These are phyloP conservation scores for Hymenoscyphus infarciens DNA, from an alignment of 2,329 filamentous ascomycete species.

Conservation along the genomic window DNA sequence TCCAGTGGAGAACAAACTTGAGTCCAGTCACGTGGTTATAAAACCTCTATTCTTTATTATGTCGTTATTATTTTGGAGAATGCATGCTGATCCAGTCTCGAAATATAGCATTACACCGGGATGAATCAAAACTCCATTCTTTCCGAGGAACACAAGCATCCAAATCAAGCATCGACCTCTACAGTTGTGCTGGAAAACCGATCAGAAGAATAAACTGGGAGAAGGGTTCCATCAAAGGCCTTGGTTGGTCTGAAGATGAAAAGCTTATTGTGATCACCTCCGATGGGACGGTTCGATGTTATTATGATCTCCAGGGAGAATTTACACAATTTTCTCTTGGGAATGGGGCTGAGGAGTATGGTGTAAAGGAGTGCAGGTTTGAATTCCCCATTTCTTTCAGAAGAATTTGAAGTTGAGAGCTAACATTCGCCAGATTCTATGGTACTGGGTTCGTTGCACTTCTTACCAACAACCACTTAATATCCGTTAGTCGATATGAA, in stretches of 20 bases:
- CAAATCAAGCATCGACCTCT: slow-evolving; percentile 88
- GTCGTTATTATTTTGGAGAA: not conserved
- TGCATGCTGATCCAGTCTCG: slow-evolving; percentile 30
- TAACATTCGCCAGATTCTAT: slow-evolving; percentile 60
- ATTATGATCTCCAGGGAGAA: slow-evolving; percentile 86
- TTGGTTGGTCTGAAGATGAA: slow-evolving; percentile 97
- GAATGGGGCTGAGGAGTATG: slow-evolving; percentile 81
- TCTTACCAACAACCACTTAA: slow-evolving; percentile 79
- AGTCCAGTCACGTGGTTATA: not conserved
- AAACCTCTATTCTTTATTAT: not conserved
- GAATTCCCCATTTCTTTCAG: slow-evolving; percentile 6
- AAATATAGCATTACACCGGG: slow-evolving; percentile 73
- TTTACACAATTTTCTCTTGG: slow-evolving; percentile 93
- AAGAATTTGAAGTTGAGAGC: not conserved
- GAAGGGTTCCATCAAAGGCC: slow-evolving; percentile 76
- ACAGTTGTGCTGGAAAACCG: slow-evolving; percentile 86
- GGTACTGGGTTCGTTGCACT: slow-evolving; percentile 88
- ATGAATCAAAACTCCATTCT: slow-evolving; percentile 78
- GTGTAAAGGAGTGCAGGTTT: slow-evolving; percentile 75
- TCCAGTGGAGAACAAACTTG: not conserved
- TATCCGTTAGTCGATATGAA: slow-evolving; percentile 83
- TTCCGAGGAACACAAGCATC: slow-evolving; percentile 68
- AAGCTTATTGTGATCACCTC: slow-evolving; percentile 81
- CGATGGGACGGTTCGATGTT: slow-evolving; percentile 85
- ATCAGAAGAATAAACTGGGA: slow-evolving; percentile 89